phyloP scores from a whole-genome alignment of 495 filamentous ascomycete genomes.

The Viridothelium virens region DNA sequence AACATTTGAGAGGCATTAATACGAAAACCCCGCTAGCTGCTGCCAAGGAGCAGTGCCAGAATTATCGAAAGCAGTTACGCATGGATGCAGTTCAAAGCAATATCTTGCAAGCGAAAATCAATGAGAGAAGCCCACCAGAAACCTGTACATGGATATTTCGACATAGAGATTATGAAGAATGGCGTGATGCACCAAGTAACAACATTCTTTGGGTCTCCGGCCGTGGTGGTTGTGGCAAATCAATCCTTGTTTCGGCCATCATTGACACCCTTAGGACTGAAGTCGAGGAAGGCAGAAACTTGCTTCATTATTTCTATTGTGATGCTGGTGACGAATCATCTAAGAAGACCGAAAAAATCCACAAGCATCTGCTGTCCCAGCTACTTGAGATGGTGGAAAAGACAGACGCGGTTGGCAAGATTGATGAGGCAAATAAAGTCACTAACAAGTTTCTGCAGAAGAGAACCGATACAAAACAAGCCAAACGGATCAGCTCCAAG shows the following conservation, averaged over 20 bases:
- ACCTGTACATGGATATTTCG: not conserved
- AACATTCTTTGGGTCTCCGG: not conserved
- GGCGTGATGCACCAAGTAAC: not conserved
- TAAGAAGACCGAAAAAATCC: not conserved
- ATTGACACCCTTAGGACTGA: not conserved
- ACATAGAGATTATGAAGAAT: not conserved
- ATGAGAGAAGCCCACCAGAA: not conserved
- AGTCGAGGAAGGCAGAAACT: not conserved
- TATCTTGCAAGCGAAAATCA: not conserved
- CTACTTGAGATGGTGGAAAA: not conserved
- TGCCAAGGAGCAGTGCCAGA: not conserved
- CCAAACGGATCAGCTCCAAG: not conserved
- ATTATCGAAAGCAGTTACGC: not conserved
- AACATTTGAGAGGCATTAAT: not conserved
- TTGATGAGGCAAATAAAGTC: not conserved
- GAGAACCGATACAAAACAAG: not conserved
- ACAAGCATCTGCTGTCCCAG: not conserved
- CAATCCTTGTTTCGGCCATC: not conserved
- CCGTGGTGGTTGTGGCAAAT: not conserved
- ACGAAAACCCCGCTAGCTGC: not conserved
- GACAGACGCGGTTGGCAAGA: not conserved
- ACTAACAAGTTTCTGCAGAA: not conserved
- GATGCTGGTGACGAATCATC: not conserved
- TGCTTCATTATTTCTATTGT: not conserved
- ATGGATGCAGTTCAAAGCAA: not conserved